Percentiles rank a stretch among this genome's conserved stretches.
phyloP scores from a whole-genome alignment of 2,329 filamentous ascomycete species.

The Corynespora cassiicola region DNA sequence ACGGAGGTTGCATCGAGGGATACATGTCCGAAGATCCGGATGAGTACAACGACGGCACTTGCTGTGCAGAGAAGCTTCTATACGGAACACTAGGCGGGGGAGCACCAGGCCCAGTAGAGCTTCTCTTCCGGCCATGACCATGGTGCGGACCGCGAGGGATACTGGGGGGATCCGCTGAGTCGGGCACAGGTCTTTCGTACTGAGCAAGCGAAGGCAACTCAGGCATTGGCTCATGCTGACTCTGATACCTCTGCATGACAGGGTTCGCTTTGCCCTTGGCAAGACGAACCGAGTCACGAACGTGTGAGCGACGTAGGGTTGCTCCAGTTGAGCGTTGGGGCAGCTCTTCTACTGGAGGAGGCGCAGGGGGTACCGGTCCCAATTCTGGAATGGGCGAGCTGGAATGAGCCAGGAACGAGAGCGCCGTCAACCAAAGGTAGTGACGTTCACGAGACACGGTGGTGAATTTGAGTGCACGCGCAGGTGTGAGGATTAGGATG shows the following conservation, averaged over 20 bases:
- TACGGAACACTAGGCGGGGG: slow-evolving; percentile 72
- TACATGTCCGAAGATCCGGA: slow-evolving; percentile 48
- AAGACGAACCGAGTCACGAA: slow-evolving; percentile 87
- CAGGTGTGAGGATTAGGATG: slow-evolving; percentile 91
- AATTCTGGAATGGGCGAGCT: slow-evolving; percentile 81
- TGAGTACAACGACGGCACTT: slow-evolving; percentile 47
- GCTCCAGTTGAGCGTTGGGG: slow-evolving; percentile 44
- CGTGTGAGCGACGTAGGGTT: slow-evolving; percentile 61
- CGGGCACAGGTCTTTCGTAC: slow-evolving; percentile 56
- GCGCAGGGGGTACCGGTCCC: slow-evolving; percentile 54
- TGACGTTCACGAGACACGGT: slow-evolving; percentile 83
- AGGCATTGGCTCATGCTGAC: slow-evolving; percentile 36
- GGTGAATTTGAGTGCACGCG: slow-evolving; percentile 94
- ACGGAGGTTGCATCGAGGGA: slow-evolving; percentile 37
- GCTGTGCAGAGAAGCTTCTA: slow-evolving; percentile 73
- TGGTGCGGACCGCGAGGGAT: slow-evolving; percentile 76
- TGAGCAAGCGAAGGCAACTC: slow-evolving; percentile 35
- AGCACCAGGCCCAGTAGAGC: slow-evolving; percentile 81
- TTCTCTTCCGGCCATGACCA: slow-evolving; percentile 84
- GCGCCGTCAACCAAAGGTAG: slow-evolving; percentile 90
- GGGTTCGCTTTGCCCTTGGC: slow-evolving; percentile 72
- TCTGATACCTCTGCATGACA: slow-evolving; percentile 41
- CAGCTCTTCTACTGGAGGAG: slow-evolving; percentile 34
- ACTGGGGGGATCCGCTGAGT: slow-evolving; percentile 73
- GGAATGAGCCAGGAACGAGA: slow-evolving; percentile 94